Evolutionary conservation across 1,284 basidiomycete species (phyloP).

Genomic region (Pseudozyma sp.): DNA sequence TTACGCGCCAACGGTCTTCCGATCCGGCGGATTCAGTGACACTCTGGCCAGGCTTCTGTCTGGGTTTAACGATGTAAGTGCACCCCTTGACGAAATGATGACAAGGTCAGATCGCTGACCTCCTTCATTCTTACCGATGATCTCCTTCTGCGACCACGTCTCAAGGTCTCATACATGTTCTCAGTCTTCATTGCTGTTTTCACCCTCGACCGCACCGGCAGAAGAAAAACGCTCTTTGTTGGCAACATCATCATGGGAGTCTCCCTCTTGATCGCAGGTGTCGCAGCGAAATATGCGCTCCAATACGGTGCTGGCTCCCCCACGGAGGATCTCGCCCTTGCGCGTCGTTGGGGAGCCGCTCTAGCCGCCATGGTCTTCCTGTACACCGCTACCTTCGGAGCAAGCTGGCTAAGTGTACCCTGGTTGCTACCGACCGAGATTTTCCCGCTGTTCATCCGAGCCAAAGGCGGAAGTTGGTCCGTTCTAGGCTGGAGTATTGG

Average conservation of each 20-base stretch:
- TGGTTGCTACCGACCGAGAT: conserved; percentile 40
- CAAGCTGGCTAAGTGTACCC: conserved; percentile 16
- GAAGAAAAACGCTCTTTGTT: conserved; percentile 22
- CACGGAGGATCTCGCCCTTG: conserved; percentile 13
- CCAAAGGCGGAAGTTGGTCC: conserved; percentile 29
- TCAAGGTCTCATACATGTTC: conserved; percentile 33
- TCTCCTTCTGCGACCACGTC: not conserved
- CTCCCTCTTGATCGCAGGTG: conserved; percentile 26
- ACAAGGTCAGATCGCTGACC: not conserved
- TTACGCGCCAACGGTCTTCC: conserved; percentile 36
- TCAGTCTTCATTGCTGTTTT: conserved; percentile 30
- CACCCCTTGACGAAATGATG: not conserved
- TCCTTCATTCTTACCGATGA: not conserved
- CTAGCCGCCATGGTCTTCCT: conserved; percentile 39
- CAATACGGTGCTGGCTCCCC: conserved; percentile 27
- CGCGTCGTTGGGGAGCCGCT: conserved; percentile 32
- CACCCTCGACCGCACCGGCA: conserved; percentile 20
- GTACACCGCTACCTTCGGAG: conserved; percentile 30
- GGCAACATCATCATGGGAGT: conserved; percentile 36
- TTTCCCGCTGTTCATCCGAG: conserved; percentile 34
- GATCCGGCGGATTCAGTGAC: conserved; percentile 31
- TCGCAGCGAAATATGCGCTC: conserved; percentile 31
- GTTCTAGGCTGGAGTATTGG: conserved; percentile 35
- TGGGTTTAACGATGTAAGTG: conserved; percentile 32
- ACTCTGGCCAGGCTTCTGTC: conserved; percentile 25